phyloP scores from a whole-genome alignment of 257 asterid species.

The Mentha longifolia region DNA sequence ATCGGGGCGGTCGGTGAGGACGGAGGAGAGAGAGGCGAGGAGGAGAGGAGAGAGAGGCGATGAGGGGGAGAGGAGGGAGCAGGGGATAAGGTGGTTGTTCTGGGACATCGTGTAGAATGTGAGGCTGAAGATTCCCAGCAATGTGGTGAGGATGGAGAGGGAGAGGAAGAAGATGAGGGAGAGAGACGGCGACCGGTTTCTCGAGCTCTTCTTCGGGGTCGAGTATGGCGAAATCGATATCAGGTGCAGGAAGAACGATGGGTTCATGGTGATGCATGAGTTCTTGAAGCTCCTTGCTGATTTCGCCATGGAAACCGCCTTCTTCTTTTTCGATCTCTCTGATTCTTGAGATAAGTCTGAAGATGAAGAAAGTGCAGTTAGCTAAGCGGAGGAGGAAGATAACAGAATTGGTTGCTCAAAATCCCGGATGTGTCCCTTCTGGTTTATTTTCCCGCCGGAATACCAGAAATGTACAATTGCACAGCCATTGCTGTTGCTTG shows the following conservation, averaged over 20 bases:
- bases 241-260: conserved; percentile 42
- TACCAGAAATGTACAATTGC: background rate
- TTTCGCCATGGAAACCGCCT: conserved; percentile 44
- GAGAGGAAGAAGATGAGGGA: conserved; percentile 45
- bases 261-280: conserved; percentile 49
- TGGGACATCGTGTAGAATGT: conserved; percentile 43
- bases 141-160: conserved; percentile 39
- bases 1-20: conserved; percentile 20
- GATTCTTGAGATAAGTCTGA: background rate
- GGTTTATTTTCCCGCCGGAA: conserved; percentile 20
- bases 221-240: conserved; percentile 41
- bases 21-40: conserved; percentile 46
- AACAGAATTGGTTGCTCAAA: conserved; percentile 32
- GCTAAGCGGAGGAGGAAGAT: background rate
- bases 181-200: conserved; percentile 41
- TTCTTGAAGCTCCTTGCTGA: conserved; percentile 41
- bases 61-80: conserved; percentile 38
- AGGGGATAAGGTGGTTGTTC: conserved; percentile 34
- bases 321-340: background rate
- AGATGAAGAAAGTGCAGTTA: conserved; percentile 17
- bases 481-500: background rate
- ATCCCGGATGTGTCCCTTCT: conserved; percentile 29
- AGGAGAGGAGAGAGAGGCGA: conserved; percentile 33
- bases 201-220: conserved; percentile 46
- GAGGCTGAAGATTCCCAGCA: conserved; percentile 45